Evolutionary conservation across 2,329 filamentous ascomycete species (phyloP).

Genomic region (Falciphora oryzae): DNA sequence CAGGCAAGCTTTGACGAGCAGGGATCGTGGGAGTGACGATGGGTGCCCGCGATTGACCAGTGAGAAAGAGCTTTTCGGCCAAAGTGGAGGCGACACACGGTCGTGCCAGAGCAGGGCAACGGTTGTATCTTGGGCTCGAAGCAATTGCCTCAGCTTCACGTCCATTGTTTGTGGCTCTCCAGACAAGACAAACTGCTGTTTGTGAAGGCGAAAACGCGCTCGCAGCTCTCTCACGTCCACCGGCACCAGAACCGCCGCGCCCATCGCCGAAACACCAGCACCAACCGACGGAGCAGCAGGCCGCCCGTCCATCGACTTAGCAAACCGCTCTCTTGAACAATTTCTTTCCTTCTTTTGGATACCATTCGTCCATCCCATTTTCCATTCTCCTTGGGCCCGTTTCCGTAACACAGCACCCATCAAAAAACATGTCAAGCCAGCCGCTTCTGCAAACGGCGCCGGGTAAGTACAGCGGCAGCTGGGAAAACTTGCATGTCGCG

Average conservation of each 20-base stretch:
- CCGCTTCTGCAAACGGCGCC: conserved; percentile 92
- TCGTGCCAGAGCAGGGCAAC: neutral
- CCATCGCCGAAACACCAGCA: neutral
- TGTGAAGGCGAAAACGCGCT: neutral
- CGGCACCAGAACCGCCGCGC: neutral
- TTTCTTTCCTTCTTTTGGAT: neutral
- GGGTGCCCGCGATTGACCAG: neutral
- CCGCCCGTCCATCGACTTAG: neutral
- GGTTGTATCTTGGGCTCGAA: neutral
- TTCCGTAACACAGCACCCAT: conserved; percentile 1
- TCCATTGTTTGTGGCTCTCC: neutral
- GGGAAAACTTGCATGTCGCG: conserved; percentile 4
- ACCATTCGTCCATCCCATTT: neutral
- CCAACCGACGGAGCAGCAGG: neutral
- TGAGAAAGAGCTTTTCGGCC: neutral
- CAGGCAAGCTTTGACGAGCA: neutral
- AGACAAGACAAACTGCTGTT: neutral
- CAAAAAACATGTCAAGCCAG: conserved; percentile 77
- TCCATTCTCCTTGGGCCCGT: neutral
- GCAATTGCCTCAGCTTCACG: neutral
- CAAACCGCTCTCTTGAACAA: neutral
- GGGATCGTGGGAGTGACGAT: neutral
- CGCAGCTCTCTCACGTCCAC: neutral
- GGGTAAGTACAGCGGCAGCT: conserved; percentile 45
- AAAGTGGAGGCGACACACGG: neutral